Conservation (phyloP, 169 alveolate species). For the Babesia caballi region DNA sequence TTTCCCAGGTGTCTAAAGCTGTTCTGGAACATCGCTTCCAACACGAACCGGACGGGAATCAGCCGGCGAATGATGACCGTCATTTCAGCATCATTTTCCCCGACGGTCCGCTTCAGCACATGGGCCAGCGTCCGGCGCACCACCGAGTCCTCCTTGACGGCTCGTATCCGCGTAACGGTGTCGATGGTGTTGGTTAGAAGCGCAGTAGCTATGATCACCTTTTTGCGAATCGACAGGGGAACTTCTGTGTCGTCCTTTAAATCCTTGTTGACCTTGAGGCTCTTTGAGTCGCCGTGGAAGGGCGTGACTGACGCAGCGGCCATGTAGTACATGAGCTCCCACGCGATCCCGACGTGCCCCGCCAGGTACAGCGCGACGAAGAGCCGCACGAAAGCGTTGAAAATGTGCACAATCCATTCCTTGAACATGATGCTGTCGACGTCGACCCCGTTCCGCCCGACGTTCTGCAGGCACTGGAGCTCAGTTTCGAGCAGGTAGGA, state of each 20-base stretch:
- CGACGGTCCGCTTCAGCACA: not conserved
- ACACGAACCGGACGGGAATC: slow-evolving; percentile 16
- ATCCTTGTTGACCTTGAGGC: not conserved
- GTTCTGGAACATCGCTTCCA: slow-evolving; percentile 29
- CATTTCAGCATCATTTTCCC: not conserved
- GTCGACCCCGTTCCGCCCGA: not conserved
- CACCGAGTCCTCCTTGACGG: not conserved
- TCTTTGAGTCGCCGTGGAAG: too few species aligned
- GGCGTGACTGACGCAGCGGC: not conserved
- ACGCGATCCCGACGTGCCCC: slow-evolving; percentile 2
- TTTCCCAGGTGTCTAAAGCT: slow-evolving; percentile 16
- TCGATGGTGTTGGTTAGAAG: slow-evolving; percentile 5
- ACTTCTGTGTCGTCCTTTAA: not conserved
- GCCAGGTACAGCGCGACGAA: slow-evolving; percentile 8
- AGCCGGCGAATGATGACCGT: not conserved
- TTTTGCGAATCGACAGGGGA: not conserved
- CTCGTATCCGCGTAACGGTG: not conserved
- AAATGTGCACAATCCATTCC: slow-evolving; percentile 35
- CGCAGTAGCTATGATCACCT: not conserved
- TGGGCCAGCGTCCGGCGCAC: not conserved
- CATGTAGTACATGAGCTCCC: slow-evolving; percentile 27
- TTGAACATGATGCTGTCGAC: slow-evolving; percentile 30
- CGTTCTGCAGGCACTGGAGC: slow-evolving; percentile 23
- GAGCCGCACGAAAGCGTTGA: slow-evolving; percentile 12
- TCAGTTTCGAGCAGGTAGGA: slow-evolving; percentile 27